Evolutionary conservation across 352 stramenopile genomes (phyloP), one percentile per base, ranked within the genome.

Genomic region (Pythium rishiriense): DNA sequence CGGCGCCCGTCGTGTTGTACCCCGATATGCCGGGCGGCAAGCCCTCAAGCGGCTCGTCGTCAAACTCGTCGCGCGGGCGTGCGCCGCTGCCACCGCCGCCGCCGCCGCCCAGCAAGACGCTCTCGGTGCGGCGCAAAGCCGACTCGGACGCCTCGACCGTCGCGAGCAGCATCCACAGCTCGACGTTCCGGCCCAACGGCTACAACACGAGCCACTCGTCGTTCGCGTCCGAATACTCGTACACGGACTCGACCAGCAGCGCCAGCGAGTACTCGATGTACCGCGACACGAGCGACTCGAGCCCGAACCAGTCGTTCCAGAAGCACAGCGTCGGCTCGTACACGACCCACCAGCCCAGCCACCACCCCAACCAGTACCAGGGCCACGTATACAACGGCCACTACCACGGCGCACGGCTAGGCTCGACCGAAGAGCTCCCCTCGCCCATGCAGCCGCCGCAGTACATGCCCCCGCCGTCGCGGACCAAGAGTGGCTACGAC

Each of bases 191-290:
- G 15, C 62, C 39, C 25, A 66, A 62, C 43, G 29, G 52, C 31
- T 60, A 51, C 35, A 50, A 42, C 21, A n/a, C 45, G 47, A 68
- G 56, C 28, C 62, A 69, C 17, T 63, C 62, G 41, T 71, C 68
- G 29, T 74, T 60, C 25, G 58, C 59, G 48, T 75, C 64, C 11
- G 64, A 73, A 41, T 51, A 68, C 51, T 60, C 53, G 28, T 72
- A 66, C 50, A 31, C 60, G 3, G 63, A 70, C 47, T 67, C 51
- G 25, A 42, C 39, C 25, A 55, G 53, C 50, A 46, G 58, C 50
- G 41, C 52, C 29, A 37, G 71, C 33, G 59, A 39, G 29, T 52
- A 35, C 17, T 66, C 61, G 26, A 50, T 60, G 51, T 72, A 64
- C 49, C 37, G 51, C 21, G 43, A 62, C 37, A 54, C 56, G 31